Evolutionary conservation across 192 early-diverging fungal species (phyloP).

Genomic region (Mortierella antarctica): DNA sequence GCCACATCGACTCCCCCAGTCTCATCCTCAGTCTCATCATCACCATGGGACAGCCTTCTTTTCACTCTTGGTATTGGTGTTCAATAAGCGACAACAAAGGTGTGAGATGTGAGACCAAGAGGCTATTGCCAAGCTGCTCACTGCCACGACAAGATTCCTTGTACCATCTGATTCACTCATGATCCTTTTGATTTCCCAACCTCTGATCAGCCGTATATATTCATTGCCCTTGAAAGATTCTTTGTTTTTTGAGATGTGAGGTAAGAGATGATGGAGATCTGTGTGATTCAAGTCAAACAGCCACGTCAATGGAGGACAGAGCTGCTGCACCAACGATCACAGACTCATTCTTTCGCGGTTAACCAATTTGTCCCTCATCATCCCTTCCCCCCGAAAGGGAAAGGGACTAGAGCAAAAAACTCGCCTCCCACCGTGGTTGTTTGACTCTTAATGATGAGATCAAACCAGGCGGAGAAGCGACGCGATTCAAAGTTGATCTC

Average conservation of each 20-base stretch:
- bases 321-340: conserved; percentile 38
- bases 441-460: conserved; percentile 31
- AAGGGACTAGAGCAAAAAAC: conserved; percentile 40
- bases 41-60: no score
- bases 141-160: no score
- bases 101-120: no score
- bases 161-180: no score
- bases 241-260: neutral
- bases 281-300: conserved; percentile 44
- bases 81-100: no score
- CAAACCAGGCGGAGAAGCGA: conserved; percentile 20
- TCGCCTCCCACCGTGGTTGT: conserved; percentile 8
- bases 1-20: no score
- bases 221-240: no score
- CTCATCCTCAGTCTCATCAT: no score
- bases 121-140: no score
- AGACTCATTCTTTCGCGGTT: conserved; percentile 35
- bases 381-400: neutral
- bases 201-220: no score
- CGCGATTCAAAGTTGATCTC: conserved; percentile 36
- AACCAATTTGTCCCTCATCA: conserved; percentile 42
- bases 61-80: no score
- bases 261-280: conserved; percentile 1
- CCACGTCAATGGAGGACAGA: conserved; percentile 1
- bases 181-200: no score